Evolutionary conservation across 371 early-diverging fungal genomes (phyloP), one percentile per base, ranked within the genome.

Genomic region (Parasitella parasitica): DNA sequence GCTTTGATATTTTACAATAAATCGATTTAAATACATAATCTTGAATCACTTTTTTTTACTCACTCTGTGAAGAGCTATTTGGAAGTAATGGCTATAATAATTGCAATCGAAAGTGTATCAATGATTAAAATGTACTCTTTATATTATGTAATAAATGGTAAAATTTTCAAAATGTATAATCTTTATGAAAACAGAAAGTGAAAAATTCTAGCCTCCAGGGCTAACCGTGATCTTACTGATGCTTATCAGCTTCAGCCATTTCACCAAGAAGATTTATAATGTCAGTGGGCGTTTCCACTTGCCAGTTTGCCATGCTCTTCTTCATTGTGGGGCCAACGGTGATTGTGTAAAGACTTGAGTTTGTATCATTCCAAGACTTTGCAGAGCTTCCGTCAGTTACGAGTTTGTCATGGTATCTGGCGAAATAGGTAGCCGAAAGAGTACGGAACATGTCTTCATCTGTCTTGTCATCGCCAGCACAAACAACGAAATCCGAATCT

Each of bases 391-490:
- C 24, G 53, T 61, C 46, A 46, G 46, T 22, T 22, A 24, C 46
- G 11, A 46, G 61, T 26, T 52, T 66, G 22, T 64, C 41, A 12
- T 57, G 57, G 36, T 64, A 64, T 15, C 60, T 64, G 49, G 64
- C 61, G 12, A 46, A 46, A 12, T 12, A 46, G 24, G 46, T 46
- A 4, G 70, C 54, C 28, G 85, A 59, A 24, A 90, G 54, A 2
- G 86, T 83, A n/a, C 86, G 75, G 74, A 91, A 91, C 96, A 97
- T 96, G 66, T 97, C 97, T 68, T 96, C 96, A 66, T 97, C 97
- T 6, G 97, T 97, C 74, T 90, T 87, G 75, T 96, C 97, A 71
- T 97, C 97, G n/a, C 97, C 97, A 26, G 91, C 95, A 72, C 96
- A 94, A 54, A 92, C 80, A 6, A 94, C 85, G 75, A 97, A 93